phyloP scores from a whole-genome alignment of 2,329 filamentous ascomycete species.

The Colletotrichum orchidophilum region DNA sequence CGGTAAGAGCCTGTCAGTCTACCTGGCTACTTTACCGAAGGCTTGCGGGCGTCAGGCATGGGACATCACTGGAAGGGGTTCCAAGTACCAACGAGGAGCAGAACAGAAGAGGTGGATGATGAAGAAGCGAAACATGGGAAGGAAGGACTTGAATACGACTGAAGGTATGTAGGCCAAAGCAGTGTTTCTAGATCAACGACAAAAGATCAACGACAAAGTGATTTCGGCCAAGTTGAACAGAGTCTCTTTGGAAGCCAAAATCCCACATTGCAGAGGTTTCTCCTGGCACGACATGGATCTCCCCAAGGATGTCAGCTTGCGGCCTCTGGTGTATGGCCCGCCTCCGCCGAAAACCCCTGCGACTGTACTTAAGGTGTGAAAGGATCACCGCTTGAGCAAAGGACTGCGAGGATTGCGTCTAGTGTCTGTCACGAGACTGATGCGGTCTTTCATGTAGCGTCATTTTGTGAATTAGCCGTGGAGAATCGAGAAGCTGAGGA shows the following conservation, averaged over 20 bases:
- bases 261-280: too few species aligned
- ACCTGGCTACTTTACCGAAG: not conserved
- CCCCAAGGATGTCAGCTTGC: too few species aligned
- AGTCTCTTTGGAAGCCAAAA: too few species aligned
- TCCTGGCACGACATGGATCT: too few species aligned
- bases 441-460: not conserved
- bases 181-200: fast-evolving
- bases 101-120: not conserved
- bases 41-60: not conserved
- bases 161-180: not conserved
- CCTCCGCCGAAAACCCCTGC: too few species aligned
- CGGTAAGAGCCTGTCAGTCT: not conserved
- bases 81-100: not conserved
- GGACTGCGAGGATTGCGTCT: too few species aligned
- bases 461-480: not conserved
- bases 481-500: not conserved
- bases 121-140: not conserved
- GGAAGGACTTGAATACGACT: not conserved
- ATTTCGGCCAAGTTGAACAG: too few species aligned
- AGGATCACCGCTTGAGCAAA: too few species aligned
- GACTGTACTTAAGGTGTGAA: too few species aligned
- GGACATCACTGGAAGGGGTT: not conserved
- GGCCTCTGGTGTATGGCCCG: too few species aligned
- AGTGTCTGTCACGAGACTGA: not conserved
- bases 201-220: too few species aligned